Conservation (phyloP, 2,329 filamentous ascomycete species). For the Trichoderma oligosporum region DNA sequence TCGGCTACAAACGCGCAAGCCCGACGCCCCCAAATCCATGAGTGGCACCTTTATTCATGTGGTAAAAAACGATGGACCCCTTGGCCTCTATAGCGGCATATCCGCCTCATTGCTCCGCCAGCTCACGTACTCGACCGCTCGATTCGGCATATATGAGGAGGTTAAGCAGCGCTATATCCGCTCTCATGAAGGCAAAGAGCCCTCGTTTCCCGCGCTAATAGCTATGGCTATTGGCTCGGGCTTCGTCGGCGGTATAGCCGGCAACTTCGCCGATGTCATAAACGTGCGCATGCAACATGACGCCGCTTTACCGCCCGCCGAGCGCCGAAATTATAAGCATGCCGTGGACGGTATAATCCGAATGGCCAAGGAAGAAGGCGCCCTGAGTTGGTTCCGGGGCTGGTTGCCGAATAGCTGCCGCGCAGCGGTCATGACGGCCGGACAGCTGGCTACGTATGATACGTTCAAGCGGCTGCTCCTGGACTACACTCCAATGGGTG, state of each 20-base stretch:
- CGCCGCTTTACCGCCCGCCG: slow-evolving; percentile 65
- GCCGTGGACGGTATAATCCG: slow-evolving; percentile 80
- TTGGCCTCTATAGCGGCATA: slow-evolving; percentile 84
- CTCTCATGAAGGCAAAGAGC: slow-evolving; percentile 45
- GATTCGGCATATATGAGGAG: slow-evolving; percentile 95
- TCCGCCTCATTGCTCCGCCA: slow-evolving; percentile 91
- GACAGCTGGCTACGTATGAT: slow-evolving; percentile 81
- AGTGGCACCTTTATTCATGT: slow-evolving; percentile 81
- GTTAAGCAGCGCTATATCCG: slow-evolving; percentile 64
- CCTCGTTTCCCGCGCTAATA: slow-evolving; percentile 72
- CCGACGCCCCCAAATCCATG: slow-evolving; percentile 76
- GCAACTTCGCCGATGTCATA: slow-evolving; percentile 92
- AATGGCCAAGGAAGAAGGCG: slow-evolving; percentile 84
- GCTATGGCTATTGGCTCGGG: slow-evolving; percentile 80
- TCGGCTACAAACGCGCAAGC: slow-evolving; percentile 77
- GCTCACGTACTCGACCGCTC: slow-evolving; percentile 91
- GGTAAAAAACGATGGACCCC: slow-evolving; percentile 67
- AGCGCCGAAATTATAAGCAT: slow-evolving; percentile 84
- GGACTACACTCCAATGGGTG: slow-evolving; percentile 60
- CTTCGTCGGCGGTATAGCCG: slow-evolving; percentile 81
- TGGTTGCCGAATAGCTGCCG: slow-evolving; percentile 78
- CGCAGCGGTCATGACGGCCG: slow-evolving; percentile 83
- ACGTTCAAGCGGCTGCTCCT: slow-evolving; percentile 71
- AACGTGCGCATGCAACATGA: slow-evolving; percentile 99
- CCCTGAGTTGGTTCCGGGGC: slow-evolving; percentile 73